Evolutionary conservation across 1,284 basidiomycete species (phyloP).

Genomic region (Mrakiaceae sp.): DNA sequence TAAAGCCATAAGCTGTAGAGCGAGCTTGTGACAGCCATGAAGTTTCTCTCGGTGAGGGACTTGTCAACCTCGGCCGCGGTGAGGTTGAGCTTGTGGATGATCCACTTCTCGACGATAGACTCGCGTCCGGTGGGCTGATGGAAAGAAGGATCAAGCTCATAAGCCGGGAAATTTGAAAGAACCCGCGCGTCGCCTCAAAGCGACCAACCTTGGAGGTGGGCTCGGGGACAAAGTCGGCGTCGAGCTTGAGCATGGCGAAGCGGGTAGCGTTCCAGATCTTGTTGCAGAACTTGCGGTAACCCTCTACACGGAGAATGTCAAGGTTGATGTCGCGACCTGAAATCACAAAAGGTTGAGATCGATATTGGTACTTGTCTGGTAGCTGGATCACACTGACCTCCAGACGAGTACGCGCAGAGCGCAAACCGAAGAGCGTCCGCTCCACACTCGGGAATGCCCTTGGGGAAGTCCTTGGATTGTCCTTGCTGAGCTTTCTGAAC

Average conservation of each 20-base stretch:
- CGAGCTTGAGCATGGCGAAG: conserved; percentile 92
- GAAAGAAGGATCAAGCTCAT: neutral
- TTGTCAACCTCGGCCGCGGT: conserved; percentile 68
- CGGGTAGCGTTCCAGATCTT: conserved; percentile 99
- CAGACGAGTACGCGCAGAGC: conserved; percentile 79
- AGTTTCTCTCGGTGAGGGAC: conserved; percentile 69
- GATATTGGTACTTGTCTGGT: neutral
- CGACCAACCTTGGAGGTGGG: conserved; percentile 50
- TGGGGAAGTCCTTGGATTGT: conserved; percentile 99
- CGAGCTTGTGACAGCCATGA: conserved; percentile 77
- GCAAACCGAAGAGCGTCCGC: conserved; percentile 94
- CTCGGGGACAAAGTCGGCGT: conserved; percentile 65
- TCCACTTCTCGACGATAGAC: conserved; percentile 89
- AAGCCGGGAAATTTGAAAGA: neutral
- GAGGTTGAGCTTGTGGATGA: conserved; percentile 83
- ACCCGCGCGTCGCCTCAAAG: neutral
- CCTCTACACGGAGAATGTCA: conserved; percentile 94
- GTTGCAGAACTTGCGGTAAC: conserved; percentile 99
- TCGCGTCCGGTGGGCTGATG: conserved; percentile 73
- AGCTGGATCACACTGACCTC: conserved; percentile 44
- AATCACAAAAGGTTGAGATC: neutral
- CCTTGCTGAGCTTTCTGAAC: conserved; percentile 81
- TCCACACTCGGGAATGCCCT: conserved; percentile 97
- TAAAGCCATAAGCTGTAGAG: conserved; percentile 97
- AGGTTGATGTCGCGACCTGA: conserved; percentile 86